These are phyloP conservation scores for Leishmania martiniquensis DNA, from an alignment of 208 protist species.

Conservation along the genomic window DNA sequence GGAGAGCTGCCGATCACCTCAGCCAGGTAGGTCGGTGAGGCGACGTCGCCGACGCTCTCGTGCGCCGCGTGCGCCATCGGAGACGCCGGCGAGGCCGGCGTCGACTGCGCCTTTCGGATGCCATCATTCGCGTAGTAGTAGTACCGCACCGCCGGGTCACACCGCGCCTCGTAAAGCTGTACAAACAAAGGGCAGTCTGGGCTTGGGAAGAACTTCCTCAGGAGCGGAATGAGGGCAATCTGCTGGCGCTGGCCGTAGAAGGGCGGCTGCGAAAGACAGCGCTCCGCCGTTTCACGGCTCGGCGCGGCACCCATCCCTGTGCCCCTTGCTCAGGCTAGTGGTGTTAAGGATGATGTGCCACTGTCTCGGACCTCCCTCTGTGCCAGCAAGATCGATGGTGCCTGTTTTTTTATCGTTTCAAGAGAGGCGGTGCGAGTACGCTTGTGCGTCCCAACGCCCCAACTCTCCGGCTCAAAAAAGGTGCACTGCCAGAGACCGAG, in stretches of 20 bases:
- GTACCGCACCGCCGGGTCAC: conserved; percentile 69
- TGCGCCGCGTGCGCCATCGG: conserved; percentile 1
- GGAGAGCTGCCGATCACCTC: conserved; percentile 14
- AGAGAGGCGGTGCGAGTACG: no score
- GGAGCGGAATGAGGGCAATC: conserved; percentile 59
- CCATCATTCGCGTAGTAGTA: conserved; percentile 44
- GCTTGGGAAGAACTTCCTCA: conserved; percentile 59
- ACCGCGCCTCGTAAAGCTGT: conserved; percentile 60
- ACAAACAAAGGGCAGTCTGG: conserved; percentile 52
- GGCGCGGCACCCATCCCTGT: conserved; percentile 62
- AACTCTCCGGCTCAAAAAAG: background rate
- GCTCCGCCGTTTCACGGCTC: conserved; percentile 42
- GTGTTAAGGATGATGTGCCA: background rate
- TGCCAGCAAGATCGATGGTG: background rate
- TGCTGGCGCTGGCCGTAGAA: conserved; percentile 51
- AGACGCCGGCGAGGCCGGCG: conserved; percentile 7
- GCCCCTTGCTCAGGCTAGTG: background rate
- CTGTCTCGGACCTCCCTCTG: background rate
- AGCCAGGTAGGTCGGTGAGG: conserved; percentile 11
- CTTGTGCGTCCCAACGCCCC: no score
- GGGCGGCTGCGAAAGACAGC: conserved; percentile 32
- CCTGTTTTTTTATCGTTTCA: background rate
- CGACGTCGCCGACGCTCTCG: conserved; percentile 10
- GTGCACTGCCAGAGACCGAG: no score
- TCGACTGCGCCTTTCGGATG: background rate